Evolutionary conservation across 495 filamentous ascomycete genomes (phyloP).

Genomic region (Xylaria bambusicola): DNA sequence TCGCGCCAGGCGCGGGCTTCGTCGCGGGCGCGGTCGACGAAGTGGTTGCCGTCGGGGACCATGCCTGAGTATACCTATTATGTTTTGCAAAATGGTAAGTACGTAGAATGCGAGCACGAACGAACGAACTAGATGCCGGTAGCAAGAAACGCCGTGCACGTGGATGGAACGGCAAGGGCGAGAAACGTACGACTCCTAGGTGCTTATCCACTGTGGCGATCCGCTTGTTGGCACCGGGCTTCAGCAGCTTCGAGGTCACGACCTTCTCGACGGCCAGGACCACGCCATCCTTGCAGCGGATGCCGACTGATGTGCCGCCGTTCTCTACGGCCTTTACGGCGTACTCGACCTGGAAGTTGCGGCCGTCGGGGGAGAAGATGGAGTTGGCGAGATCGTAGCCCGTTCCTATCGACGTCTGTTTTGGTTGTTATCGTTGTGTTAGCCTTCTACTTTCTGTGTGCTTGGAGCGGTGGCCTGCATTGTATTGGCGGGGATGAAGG

Average conservation of each 20-base stretch:
- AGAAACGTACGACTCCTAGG: conserved; percentile 81
- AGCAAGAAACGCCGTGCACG: too few relatives aligned
- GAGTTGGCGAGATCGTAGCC: conserved; percentile 99
- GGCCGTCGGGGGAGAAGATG: conserved; percentile 97
- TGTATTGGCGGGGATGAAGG: too few relatives aligned
- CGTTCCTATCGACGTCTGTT: conserved; percentile 96
- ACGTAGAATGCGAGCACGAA: too few relatives aligned
- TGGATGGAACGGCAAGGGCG: too few relatives aligned
- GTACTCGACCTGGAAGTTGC: conserved; percentile 99
- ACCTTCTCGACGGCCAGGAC: conserved; percentile 97
- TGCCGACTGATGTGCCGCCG: conserved; percentile 93
- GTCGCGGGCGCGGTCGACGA: conserved; percentile 89
- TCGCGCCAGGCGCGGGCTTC: conserved; percentile 88
- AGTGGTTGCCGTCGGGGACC: conserved; percentile 91
- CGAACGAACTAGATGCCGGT: too few relatives aligned
- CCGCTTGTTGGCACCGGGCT: conserved; percentile 90
- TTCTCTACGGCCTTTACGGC: conserved; percentile 98
- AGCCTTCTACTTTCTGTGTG: too few relatives aligned
- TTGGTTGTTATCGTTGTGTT: neutral
- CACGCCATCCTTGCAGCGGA: conserved; percentile 95
- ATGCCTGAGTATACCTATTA: conserved; percentile 86
- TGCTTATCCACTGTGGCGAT: conserved; percentile 94
- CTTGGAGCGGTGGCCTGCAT: too few relatives aligned
- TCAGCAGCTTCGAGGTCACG: conserved; percentile 90
- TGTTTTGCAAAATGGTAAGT: too few relatives aligned